Percentiles rank a stretch among this genome's conserved stretches.
Evolutionary conservation across 2,329 filamentous ascomycete species (phyloP).

Genomic region (Ramichloridium luteum): DNA sequence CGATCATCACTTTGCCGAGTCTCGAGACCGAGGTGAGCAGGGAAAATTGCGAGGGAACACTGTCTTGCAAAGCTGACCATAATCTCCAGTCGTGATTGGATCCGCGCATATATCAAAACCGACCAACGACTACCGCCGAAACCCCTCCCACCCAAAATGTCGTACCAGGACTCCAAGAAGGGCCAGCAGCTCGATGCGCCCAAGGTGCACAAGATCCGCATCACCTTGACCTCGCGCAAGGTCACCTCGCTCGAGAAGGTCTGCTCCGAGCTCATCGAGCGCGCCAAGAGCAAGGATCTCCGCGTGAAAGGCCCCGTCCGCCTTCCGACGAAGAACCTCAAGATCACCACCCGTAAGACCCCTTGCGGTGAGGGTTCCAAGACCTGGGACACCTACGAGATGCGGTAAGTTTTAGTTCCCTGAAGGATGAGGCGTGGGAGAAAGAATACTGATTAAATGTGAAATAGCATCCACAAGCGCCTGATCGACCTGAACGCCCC

Average conservation of each 20-base stretch:
- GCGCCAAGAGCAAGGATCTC: slow-evolving; percentile 96
- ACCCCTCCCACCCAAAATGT: slow-evolving; percentile 52
- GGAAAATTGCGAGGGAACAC: no score
- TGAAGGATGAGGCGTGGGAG: slow-evolving; percentile 20
- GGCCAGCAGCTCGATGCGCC: slow-evolving; percentile 72
- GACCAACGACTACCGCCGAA: slow-evolving; percentile 14
- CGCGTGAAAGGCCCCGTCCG: slow-evolving; percentile 97
- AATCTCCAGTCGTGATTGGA: slow-evolving; percentile 39
- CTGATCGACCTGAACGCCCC: slow-evolving; percentile 64
- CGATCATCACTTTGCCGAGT: slow-evolving; percentile 45
- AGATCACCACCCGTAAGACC: slow-evolving; percentile 97
- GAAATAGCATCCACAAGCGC: slow-evolving; percentile 26
- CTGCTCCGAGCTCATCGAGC: slow-evolving; percentile 95
- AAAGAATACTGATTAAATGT: slow-evolving; percentile 3
- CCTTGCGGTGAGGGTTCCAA: slow-evolving; percentile 99
- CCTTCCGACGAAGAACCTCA: slow-evolving; percentile 91
- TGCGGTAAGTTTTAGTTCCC: slow-evolving; percentile 61
- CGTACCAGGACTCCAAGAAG: slow-evolving; percentile 93
- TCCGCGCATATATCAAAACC: slow-evolving; percentile 19
- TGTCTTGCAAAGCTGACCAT: no score
- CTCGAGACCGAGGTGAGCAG: slow-evolving; percentile 22
- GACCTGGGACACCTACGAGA: slow-evolving; percentile 98
- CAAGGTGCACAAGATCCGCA: slow-evolving; percentile 96
- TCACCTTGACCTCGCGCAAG: slow-evolving; percentile 93
- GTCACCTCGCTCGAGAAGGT: slow-evolving; percentile 95